A percentile compares a stretch with the other conserved stretches of the same genome.
Evolutionary conservation across 2,329 filamentous ascomycete species (phyloP).

Genomic region (Albifimbria verrucaria): DNA sequence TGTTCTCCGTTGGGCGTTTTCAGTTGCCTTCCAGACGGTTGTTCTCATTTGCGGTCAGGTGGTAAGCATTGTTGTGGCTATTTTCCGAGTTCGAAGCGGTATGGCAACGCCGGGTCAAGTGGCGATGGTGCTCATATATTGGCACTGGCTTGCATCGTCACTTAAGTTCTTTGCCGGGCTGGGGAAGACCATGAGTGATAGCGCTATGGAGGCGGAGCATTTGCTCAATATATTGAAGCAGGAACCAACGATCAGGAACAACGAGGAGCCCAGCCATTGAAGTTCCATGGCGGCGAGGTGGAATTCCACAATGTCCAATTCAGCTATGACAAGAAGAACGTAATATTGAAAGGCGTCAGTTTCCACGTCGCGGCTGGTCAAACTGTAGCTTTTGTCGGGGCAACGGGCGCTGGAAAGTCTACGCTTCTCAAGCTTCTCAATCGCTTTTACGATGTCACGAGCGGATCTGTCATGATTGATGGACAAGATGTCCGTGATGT

Average conservation of each 20-base stretch:
- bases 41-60: constrained; percentile 68
- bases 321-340: constrained; percentile 57
- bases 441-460: constrained; percentile 55
- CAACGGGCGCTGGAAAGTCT: constrained; percentile 58
- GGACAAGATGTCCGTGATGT: constrained; percentile 55
- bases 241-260: constrained; percentile 52
- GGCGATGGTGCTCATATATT: constrained; percentile 69
- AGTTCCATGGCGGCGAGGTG: constrained; percentile 50
- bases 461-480: constrained; percentile 52
- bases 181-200: constrained; percentile 52
- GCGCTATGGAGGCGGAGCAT: constrained; percentile 55
- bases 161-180: constrained; percentile 65
- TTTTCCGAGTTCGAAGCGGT: constrained; percentile 64
- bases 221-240: constrained; percentile 57
- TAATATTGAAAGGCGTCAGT: constrained; percentile 52
- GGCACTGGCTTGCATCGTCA: constrained; percentile 68
- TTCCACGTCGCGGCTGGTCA: constrained; percentile 49
- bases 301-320: constrained; percentile 55
- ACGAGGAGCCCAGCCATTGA: constrained; percentile 47
- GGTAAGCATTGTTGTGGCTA: constrained; percentile 57
- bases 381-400: constrained; percentile 58
- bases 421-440: constrained; percentile 56
- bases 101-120: constrained; percentile 64
- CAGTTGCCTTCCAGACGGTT: constrained; percentile 55
- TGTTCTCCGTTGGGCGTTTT: constrained; percentile 42